A percentile compares a stretch with the other conserved stretches of the same genome.
Evolutionary conservation across 2,329 filamentous ascomycete species (phyloP).

Genomic region (Diaporthe aspalathi): DNA sequence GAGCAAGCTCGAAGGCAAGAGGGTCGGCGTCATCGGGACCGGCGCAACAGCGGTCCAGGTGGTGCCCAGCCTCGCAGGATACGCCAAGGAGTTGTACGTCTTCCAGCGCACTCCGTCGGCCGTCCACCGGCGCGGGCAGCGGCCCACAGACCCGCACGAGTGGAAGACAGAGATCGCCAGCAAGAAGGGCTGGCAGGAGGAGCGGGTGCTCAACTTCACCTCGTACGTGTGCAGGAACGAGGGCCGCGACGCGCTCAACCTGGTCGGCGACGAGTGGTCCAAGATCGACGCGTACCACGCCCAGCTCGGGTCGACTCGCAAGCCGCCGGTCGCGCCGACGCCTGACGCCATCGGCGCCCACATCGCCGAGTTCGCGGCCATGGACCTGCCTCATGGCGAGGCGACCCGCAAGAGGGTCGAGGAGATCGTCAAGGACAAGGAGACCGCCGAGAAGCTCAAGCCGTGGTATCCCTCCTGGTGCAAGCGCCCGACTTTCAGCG

Average conservation of each 20-base stretch:
- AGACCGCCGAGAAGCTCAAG: conserved; percentile 57
- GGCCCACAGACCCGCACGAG: conserved; percentile 53
- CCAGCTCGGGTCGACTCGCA: background rate
- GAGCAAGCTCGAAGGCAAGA: conserved; percentile 50
- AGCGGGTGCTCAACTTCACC: conserved; percentile 55
- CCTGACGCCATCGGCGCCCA: conserved; percentile 53
- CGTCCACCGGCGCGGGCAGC: conserved; percentile 44
- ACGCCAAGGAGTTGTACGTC: conserved; percentile 52
- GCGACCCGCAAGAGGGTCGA: conserved; percentile 53
- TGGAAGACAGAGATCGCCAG: conserved; percentile 51
- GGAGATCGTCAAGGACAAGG: conserved; percentile 53
- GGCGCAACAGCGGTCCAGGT: conserved; percentile 45
- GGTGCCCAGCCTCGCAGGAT: conserved; percentile 45
- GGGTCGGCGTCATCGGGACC: conserved; percentile 45
- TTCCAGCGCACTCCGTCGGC: conserved; percentile 53
- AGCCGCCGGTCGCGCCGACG: conserved; percentile 44
- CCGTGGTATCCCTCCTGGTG: conserved; percentile 63
- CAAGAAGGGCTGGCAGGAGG: conserved; percentile 60
- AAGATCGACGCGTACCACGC: conserved; percentile 43
- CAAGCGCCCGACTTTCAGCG: conserved; percentile 64
- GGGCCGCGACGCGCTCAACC: background rate
- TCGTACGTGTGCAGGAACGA: conserved; percentile 45
- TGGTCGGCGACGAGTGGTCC: conserved; percentile 56
- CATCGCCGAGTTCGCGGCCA: conserved; percentile 50
- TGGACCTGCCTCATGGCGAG: conserved; percentile 57